Evolutionary conservation across 2,329 filamentous ascomycete species (phyloP).

Genomic region (Colletotrichum cuscutae): DNA sequence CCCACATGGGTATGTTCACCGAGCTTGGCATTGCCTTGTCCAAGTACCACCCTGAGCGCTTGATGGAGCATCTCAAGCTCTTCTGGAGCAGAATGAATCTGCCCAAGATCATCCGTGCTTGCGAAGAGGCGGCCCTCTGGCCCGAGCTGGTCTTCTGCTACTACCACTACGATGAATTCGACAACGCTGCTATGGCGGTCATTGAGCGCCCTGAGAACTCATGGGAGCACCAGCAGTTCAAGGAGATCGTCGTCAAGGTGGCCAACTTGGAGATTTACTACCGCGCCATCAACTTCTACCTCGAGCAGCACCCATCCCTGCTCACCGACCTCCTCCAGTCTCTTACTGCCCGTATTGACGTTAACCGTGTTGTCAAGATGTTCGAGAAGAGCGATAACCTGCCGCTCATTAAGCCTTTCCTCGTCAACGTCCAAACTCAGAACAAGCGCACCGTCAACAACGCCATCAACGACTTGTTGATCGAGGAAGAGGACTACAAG

Average conservation of each 20-base stretch:
- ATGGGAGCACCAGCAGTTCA: constrained; percentile 99
- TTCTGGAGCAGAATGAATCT: constrained; percentile 99
- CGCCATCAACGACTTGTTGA: constrained; percentile 96
- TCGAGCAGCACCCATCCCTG: constrained; percentile 95
- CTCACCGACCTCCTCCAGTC: constrained; percentile 95
- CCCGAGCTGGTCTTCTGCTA: constrained; percentile 98
- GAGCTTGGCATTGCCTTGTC: constrained; percentile 90
- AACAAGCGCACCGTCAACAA: constrained; percentile 99
- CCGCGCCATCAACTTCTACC: constrained; percentile 94
- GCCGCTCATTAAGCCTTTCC: constrained; percentile 97
- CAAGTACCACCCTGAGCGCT: constrained; percentile 92
- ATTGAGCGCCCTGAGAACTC: constrained; percentile 98
- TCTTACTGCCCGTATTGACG: constrained; percentile 92
- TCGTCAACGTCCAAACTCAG: constrained; percentile 93
- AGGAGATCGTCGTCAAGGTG: constrained; percentile 97
- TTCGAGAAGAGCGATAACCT: constrained; percentile 99
- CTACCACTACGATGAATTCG: constrained; percentile 97
- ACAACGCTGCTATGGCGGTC: constrained; percentile 96
- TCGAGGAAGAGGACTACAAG: constrained; percentile 99
- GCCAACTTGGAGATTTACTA: constrained; percentile 99
- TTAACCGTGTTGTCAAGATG: constrained; percentile 99
- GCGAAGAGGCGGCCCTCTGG: constrained; percentile 96
- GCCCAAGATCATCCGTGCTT: constrained; percentile 93
- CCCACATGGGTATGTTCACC: constrained; percentile 98
- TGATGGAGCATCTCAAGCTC: constrained; percentile 98